Evolutionary conservation across 441 rosid species (phyloP).

Genomic region (Theobroma grandiflorum): DNA sequence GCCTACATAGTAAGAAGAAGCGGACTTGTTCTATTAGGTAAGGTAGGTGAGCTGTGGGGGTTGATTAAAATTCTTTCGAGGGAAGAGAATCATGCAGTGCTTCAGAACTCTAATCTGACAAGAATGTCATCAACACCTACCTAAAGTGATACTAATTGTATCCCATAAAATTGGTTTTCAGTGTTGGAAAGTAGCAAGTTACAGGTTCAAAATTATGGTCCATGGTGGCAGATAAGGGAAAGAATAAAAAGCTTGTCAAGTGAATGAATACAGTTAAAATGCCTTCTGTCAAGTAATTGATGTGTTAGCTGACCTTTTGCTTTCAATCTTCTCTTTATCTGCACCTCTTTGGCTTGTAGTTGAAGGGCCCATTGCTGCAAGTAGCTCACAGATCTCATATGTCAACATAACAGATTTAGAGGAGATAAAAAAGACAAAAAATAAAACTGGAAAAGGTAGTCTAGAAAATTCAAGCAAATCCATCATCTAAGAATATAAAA

Average conservation of each 20-base stretch:
- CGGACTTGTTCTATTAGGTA: not conserved
- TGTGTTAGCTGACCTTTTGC: conserved; percentile 51
- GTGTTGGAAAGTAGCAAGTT: not conserved
- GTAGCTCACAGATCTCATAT: not conserved
- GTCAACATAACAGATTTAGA: conserved; percentile 13
- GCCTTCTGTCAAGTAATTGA: not conserved
- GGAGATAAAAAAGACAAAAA: not conserved
- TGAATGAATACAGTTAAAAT: not conserved
- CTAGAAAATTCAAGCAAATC: not conserved
- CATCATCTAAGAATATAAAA: not conserved
- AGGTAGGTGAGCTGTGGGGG: too few relatives aligned
- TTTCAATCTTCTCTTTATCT: conserved; percentile 57
- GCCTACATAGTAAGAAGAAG: conserved; percentile 42
- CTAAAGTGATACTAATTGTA: not conserved
- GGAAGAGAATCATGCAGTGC: not conserved
- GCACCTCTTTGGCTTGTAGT: conserved; percentile 37
- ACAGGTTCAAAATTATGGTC: not conserved
- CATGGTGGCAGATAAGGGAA: not conserved
- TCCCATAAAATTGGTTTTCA: not conserved
- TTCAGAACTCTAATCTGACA: too few relatives aligned
- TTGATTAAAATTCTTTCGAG: too few relatives aligned
- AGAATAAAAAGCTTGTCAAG: too few relatives aligned
- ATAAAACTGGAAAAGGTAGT: not conserved
- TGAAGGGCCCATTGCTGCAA: conserved; percentile 64
- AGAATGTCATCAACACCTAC: not conserved